Evolutionary conservation across 2,329 filamentous ascomycete species (phyloP), one percentile per base, ranked within the genome.

Genomic region (Thelonectria blattea): DNA sequence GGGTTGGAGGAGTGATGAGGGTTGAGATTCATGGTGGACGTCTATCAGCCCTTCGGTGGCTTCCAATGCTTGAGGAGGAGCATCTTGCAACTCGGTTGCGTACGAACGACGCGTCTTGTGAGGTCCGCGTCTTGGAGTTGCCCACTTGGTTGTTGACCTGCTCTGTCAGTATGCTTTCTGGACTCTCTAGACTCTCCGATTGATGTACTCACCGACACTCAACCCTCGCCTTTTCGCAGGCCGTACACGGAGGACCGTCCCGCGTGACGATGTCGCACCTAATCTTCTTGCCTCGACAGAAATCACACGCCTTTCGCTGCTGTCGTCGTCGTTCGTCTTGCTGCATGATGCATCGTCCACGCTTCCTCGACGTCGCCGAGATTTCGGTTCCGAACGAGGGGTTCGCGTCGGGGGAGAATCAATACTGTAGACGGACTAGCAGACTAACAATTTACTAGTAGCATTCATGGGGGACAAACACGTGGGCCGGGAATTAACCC

Each of bases 271-370:
- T 69, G 17, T 70, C 68, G 12, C 68, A 70, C 1, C 67, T 63
- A 20, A 70, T 67, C 39, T 70, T 70, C 14, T 67, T 67, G 1
- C 65, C 66, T 0, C 68, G 68, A n/a, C 68, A 70, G 6, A 71
- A 47, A 6, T 70, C 68, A 45, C 68, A 70, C 24, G 68, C 68
- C 39, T 70, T 70, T 17, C 68, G 65, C 51, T 70, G 68, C 39
- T 70, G 68, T 7, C 68, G 1, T 77, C 82, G 63, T 17, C 41
- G 27, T 41, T 60, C 52, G 9, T 51, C 52, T 15, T 52, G 50
- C 50, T 54, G 47, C 52, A 56, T 60, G 9, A 32, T 48, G 20
- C 42, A 15, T 22, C 27, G 43, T 37, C 12, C 11, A n/a, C 43
- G n/a, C n/a, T n/a, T n/a, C n/a, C n/a, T n/a, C n/a, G n/a, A n/a